Base-by-base conservation (phyloP, 2,329 filamentous ascomycete genomes). In the Cladosporium halotolerans region DNA sequence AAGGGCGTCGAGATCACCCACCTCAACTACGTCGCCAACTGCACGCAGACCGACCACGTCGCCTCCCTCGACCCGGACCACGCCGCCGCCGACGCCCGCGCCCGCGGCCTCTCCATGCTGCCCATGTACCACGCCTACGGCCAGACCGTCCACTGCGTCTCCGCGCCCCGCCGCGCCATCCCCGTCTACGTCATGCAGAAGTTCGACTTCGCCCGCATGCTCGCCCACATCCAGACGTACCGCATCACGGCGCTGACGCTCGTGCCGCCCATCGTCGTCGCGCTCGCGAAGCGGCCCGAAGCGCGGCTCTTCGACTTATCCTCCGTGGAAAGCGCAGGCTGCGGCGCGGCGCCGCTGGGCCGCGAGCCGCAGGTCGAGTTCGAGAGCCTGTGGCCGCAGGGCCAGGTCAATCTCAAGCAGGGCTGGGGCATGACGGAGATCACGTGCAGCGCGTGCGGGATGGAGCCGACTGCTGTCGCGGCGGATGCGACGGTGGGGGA, bases 381-480 rank as follows among this genome's bases (percentile, higher is more conserved):
- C 9, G 77, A 85, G n/a, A n/a, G n/a, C n/a, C n/a, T n/a, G n/a
- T n/a, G n/a, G n/a, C n/a, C n/a, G n/a, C n/a, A n/a, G n/a, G n/a
- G n/a, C n/a, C n/a, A n/a, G n/a, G n/a, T 82, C 19, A 78, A 78
- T 59, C 65, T 84, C 28, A 79, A 77, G 64, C 88, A 66, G 43
- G 89, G 88, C 3, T 95, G 88, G 86, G 89, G 89, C 4, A 92
- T 95, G 89, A 93, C 89, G 1, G 89, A 93, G 65, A 71, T 75
- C 2, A 93, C 88, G 0, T 92, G 88, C 67, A 82, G 85, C 0
- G 75, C 80, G 14, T 76, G 87, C 10, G 77, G 76, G 6, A 90
- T 83, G 78, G 76, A 86, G 57, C 79, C 83, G 0, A 72, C 64
- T 1, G 47, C 45, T 3, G 67, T 79, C 53, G 68, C 63, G 4